Conservation (phyloP, 2,329 filamentous ascomycete genomes). For the Neopestalotiopsis sp. region DNA sequence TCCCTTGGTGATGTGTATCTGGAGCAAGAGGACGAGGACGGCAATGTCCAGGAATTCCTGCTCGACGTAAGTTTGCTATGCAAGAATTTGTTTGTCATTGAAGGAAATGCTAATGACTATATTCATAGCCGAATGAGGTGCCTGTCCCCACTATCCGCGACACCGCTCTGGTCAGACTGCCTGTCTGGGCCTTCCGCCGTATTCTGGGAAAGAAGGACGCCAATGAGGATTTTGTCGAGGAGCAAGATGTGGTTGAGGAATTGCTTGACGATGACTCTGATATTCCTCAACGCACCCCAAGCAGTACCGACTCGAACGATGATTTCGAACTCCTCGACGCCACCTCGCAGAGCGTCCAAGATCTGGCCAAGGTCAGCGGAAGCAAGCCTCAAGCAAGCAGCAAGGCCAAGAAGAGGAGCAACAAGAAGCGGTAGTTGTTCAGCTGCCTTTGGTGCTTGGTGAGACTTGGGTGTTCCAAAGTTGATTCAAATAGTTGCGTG, state of each 20-base stretch:
- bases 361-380: conserved; percentile 55
- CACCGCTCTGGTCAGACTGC: conserved; percentile 82
- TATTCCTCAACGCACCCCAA: conserved; percentile 56
- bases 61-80: conserved; percentile 73
- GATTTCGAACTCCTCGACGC: conserved; percentile 69
- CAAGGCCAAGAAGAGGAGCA: conserved; percentile 55
- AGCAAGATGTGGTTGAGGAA: conserved; percentile 43
- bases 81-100: conserved; percentile 26
- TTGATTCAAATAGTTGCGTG: too few species aligned
- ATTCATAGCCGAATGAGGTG: conserved; percentile 75
- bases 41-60: conserved; percentile 80
- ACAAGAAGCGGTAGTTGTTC: conserved; percentile 55
- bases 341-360: conserved; percentile 54
- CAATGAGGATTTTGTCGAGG: conserved; percentile 39
- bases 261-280: conserved; percentile 53
- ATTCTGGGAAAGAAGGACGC: conserved; percentile 44
- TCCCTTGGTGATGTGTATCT: conserved; percentile 90
- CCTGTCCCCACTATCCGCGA: conserved; percentile 77
- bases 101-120: conserved; percentile 20
- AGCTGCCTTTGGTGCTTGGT: not conserved
- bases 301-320: conserved; percentile 63
- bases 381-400: conserved; percentile 47
- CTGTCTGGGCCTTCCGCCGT: conserved; percentile 73
- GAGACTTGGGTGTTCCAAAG: too few species aligned
- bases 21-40: conserved; percentile 90